Percentiles rank a stretch among this genome's conserved stretches.
phyloP scores from a whole-genome alignment of 495 filamentous ascomycete species.

The Penicillium desertorum region DNA sequence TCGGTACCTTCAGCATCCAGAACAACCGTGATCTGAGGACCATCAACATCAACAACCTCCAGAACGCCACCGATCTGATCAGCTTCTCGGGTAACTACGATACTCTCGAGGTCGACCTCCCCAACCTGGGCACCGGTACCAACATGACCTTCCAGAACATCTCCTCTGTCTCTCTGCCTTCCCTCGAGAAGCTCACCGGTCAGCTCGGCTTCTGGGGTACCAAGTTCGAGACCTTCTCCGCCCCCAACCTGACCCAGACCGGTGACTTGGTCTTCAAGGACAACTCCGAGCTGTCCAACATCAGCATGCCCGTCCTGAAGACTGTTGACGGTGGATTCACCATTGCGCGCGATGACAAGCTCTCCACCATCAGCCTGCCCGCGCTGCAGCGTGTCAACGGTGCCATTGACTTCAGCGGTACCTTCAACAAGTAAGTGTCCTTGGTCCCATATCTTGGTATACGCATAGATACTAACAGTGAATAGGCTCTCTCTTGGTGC shows the following conservation, averaged over 20 bases:
- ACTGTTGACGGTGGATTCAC: conserved; percentile 73
- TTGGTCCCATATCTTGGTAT: neutral
- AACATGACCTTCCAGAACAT: conserved; percentile 91
- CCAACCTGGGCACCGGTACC: conserved; percentile 71
- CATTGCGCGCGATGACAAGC: conserved; percentile 82
- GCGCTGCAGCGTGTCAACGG: conserved; percentile 68
- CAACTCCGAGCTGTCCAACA: conserved; percentile 73
- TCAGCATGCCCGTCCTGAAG: conserved; percentile 67
- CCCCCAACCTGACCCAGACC: conserved; percentile 77
- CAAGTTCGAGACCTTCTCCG: conserved; percentile 63
- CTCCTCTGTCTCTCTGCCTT: conserved; percentile 68
- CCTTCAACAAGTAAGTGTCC: conserved; percentile 72
- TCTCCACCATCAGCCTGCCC: conserved; percentile 64
- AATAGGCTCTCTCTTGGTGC: conserved; percentile 65
- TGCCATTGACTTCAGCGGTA: conserved; percentile 86
- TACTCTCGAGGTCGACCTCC: conserved; percentile 67
- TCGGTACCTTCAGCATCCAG: conserved; percentile 68
- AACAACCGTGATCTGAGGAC: conserved; percentile 72
- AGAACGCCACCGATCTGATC: conserved; percentile 58
- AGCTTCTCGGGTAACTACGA: conserved; percentile 61
- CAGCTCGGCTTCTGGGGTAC: conserved; percentile 83
- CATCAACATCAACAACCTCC: conserved; percentile 68
- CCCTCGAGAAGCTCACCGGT: conserved; percentile 72
- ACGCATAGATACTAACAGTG: conserved; percentile 15
- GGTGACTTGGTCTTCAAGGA: conserved; percentile 77